phyloP scores from a whole-genome alignment of 2,329 filamentous ascomycete species.

The Penicillium sclerotigenum region DNA sequence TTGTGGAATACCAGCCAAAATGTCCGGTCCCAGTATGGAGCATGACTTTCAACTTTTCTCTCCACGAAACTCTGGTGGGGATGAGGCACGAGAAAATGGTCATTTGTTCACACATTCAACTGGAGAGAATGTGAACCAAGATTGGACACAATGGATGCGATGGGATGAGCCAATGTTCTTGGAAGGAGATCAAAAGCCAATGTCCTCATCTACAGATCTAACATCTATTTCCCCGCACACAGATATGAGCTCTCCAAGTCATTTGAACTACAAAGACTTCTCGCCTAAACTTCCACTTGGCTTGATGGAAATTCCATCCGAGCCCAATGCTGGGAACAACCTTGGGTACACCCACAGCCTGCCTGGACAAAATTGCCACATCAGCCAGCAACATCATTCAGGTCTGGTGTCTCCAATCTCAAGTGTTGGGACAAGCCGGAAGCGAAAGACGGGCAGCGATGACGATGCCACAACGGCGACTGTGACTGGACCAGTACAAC shows the following conservation, averaged over 20 bases:
- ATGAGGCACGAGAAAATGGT: conserved; percentile 16
- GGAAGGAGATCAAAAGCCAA: conserved; percentile 28
- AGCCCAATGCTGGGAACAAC: conserved; percentile 8
- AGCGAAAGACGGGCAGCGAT: conserved; percentile 68
- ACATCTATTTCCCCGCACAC: conserved; percentile 29
- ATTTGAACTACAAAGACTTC: conserved; percentile 25
- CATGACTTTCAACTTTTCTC: conserved; percentile 37
- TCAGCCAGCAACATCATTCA: conserved; percentile 8
- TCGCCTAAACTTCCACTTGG: conserved; percentile 34
- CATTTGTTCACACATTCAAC: conserved; percentile 17
- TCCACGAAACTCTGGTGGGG: conserved; percentile 20
- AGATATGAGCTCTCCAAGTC: conserved; percentile 22
- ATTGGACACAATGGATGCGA: conserved; percentile 48
- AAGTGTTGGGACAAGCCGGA: conserved; percentile 47
- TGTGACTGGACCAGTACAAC: conserved; percentile 30
- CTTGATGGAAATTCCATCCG: conserved; percentile 28
- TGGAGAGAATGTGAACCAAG: conserved; percentile 33
- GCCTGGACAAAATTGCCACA: conserved; percentile 4
- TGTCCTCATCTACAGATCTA: conserved; percentile 22
- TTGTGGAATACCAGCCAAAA: conserved; percentile 17
- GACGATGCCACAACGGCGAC: conserved; percentile 36
- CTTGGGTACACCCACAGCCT: background rate
- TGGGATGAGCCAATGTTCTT: conserved; percentile 41
- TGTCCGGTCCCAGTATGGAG: conserved; percentile 28
- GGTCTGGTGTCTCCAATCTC: conserved; percentile 28